Base-by-base conservation (phyloP, 2,329 filamentous ascomycete species). In the Aspergillus ibericus region DNA sequence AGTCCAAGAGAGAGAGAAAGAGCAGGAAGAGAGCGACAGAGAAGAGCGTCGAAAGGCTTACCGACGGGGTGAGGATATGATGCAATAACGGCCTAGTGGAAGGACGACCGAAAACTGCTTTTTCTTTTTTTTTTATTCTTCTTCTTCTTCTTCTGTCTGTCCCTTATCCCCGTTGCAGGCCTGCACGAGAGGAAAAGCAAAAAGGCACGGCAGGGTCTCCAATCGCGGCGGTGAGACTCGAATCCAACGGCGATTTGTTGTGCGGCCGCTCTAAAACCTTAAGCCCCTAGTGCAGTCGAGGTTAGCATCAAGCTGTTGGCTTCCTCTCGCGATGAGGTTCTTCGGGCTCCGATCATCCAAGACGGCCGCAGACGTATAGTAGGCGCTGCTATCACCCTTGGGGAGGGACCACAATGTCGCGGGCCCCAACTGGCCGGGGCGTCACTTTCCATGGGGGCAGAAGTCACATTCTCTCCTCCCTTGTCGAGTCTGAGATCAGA, bases 191-290 rank as follows among this genome's bases (percentile, higher is more conserved):
- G 25, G 25, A 48, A 48, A 48, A 48, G 27, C n/a, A 27, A 48
- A 47, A 42, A 42, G 38, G 38, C 38, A 42, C 18, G 38, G 38
- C 38, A 42, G 18, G 38, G 38, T 22, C 38, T 42, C 38, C 27
- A 29, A 18, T 48, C n/a, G 44, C 44, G 44, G 44, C 44, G 44
- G 44, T 48, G 44, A 48, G 44, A 27, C 25, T 48, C 44, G 44
- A 48, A 16, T 48, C 22, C 15, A 48, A 48, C 15, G 44, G 44
- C 44, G 44, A 48, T 48, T 48, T 48, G 44, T 48, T 48, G 44
- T 48, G 44, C 44, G 44, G 44, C 44, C 44, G 44, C 44, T 48
- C 44, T 32, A 29, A 48, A 48, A 48, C 44, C 44, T 48, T 48
- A 48, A 48, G 44, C 22, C 25, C 44, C 44, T 48, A 48, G 44